Evolutionary conservation across 345 rosid genomes (phyloP), one percentile per base, ranked within the genome.

Genomic region (Salix caprea): DNA sequence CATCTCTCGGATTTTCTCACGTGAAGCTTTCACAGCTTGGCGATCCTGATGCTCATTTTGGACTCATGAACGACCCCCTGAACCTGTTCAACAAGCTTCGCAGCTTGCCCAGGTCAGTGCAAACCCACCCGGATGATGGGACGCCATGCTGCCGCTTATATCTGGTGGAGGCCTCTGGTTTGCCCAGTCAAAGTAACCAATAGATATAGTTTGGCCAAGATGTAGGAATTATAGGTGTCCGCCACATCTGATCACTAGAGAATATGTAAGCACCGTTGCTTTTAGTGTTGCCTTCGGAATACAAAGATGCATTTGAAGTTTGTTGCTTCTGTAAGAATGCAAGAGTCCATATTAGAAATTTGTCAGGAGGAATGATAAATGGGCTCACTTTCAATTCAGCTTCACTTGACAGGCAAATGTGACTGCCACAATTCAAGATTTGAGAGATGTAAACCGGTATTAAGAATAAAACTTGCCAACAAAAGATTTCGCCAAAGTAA

Each of bases 1-100:
- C 97, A 75, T 79, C 99, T 56, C 77, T 95, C 24, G 99, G 99
- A 67, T 93, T 92, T 84, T 85, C 97, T 77, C 76, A 90, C 61
- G 99, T 93, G 66, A 87, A 76, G 67, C 94, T 95, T 84, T 93
- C 97, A 71, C 97, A 95, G 78, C 93, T 91, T 60, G 99, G 99
- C 68, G 94, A 93, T 67, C 91, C 99, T 54, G 97, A 93, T 83
- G 99, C 97, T 18, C 86, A 95, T 78, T 95, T 95, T 10, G 97
- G 97, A 62, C 87, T 95, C 58, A 75, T 91, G 83, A 86, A 86
- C 21, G 88, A 95, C 77, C 97, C 91, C 5, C 58, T 81, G 19
- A 95, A 95, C 84, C 89, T 91, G 81, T 93, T 95, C 85, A 91
- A 84, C 90, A 91, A 85, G 86, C 94, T 95, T 78, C 90, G 91